Conservation (phyloP, 1,139 yeast species). For the Protomyces inouyei region DNA sequence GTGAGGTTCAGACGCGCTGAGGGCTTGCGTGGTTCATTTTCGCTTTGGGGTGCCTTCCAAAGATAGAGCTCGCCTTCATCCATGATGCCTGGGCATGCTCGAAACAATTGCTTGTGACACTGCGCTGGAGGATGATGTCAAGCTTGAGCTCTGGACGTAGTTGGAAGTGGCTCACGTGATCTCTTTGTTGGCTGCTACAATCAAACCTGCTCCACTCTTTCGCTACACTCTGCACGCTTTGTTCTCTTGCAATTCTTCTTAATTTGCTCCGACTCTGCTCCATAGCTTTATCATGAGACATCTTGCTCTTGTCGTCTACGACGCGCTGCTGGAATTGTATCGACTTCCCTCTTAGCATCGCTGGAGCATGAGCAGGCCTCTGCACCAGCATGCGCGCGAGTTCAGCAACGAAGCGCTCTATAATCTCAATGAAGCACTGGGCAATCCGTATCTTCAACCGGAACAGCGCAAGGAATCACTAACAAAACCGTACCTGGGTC, state of each 20-base stretch:
- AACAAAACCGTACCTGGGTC: slow-evolving; percentile 37
- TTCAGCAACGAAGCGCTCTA: not conserved
- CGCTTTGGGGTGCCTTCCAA: not conserved
- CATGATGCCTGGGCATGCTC: not conserved
- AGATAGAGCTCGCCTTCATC: not conserved
- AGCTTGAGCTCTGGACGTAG: too few species aligned
- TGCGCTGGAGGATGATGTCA: too few species aligned
- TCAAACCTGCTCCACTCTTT: too few species aligned
- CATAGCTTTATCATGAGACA: too few species aligned
- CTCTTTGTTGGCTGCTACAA: too few species aligned
- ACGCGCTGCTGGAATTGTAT: too few species aligned
- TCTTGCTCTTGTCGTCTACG: too few species aligned
- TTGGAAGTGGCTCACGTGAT: too few species aligned
- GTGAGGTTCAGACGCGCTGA: slow-evolving; percentile 22
- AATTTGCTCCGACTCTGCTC: too few species aligned
- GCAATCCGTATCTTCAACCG: not conserved
- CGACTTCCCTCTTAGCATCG: not conserved
- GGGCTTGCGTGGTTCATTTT: not conserved
- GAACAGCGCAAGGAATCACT: not conserved
- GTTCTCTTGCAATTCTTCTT: too few species aligned
- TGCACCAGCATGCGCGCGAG: not conserved
- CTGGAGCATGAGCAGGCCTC: not conserved
- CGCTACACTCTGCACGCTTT: too few species aligned
- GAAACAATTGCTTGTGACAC: not conserved
- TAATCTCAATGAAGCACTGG: not conserved